A percentile compares a stretch with the other conserved stretches of the same genome.
phyloP scores from a whole-genome alignment of 75 land plant species.

The Ceratopteris richardii region DNA sequence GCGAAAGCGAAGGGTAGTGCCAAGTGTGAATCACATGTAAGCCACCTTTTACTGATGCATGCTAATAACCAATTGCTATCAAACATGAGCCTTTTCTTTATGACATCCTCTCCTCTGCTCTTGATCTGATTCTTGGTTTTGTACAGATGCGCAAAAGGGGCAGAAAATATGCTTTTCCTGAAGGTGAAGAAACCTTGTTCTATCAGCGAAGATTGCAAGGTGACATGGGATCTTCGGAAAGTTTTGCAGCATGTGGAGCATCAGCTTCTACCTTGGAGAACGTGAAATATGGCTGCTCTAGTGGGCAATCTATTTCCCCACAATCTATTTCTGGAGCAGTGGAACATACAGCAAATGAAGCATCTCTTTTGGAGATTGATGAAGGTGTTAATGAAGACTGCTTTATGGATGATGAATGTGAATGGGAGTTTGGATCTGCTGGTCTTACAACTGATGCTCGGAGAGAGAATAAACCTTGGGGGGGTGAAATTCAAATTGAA shows the following conservation, averaged over 20 bases:
- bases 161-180: background rate
- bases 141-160: background rate
- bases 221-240: background rate
- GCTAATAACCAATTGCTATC: too few relatives aligned
- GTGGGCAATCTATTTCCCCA: background rate
- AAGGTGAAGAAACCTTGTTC: slow-evolving; percentile 1
- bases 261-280: slow-evolving; percentile 1
- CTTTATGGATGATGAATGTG: slow-evolving; percentile 32
- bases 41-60: too few relatives aligned
- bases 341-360: background rate
- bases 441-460: slow-evolving; percentile 7
- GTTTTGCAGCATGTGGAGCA: background rate
- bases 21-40: too few relatives aligned
- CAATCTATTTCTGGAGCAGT: background rate
- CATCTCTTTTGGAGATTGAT: background rate
- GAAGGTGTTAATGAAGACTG: background rate
- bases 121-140: background rate
- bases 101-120: too few relatives aligned
- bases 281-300: background rate
- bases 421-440: slow-evolving; percentile 73
- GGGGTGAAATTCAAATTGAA: slow-evolving; percentile 52
- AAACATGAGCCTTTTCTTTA: too few relatives aligned
- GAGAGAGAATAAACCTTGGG: slow-evolving; percentile 7
- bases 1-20: slow-evolving; percentile 5
- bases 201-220: background rate